Evolutionary conservation across 2,329 filamentous ascomycete species (phyloP).

Genomic region (Botrytis paeoniae): DNA sequence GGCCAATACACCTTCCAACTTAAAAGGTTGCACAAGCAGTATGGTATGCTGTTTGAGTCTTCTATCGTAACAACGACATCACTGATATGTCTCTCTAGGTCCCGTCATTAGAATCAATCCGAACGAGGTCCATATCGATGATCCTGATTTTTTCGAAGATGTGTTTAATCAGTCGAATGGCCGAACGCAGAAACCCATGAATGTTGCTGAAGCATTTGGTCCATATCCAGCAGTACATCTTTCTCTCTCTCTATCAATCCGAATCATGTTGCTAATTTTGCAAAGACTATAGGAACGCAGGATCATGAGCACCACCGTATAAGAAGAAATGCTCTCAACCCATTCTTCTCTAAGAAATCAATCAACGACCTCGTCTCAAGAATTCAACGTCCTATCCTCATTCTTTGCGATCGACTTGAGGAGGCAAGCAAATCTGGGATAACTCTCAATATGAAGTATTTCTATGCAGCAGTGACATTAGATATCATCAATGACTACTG

Average conservation of each 20-base stretch:
- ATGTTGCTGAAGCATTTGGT: constrained; percentile 12
- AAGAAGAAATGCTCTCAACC: constrained; percentile 22
- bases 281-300: constrained; percentile 18
- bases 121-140: constrained; percentile 21
- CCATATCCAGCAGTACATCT: constrained; percentile 6
- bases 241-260: neutral
- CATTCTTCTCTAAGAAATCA: constrained; percentile 24
- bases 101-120: constrained; percentile 23
- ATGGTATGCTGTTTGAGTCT: constrained; percentile 35
- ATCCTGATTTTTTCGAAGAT: constrained; percentile 24
- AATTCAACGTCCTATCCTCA: constrained; percentile 8
- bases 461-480: neutral
- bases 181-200: neutral
- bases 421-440: neutral
- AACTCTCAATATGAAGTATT: constrained; percentile 10
- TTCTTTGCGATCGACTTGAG: neutral
- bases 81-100: neutral
- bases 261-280: neutral
- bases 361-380: neutral
- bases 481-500: constrained; percentile 17
- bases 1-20: constrained; percentile 45
- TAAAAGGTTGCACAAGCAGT: constrained; percentile 42
- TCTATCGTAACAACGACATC: neutral
- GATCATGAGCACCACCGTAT: constrained; percentile 24
- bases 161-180: constrained; percentile 4